Base-by-base conservation (phyloP, 2,329 filamentous ascomycete genomes). In the Harringtonia lauricola region DNA sequence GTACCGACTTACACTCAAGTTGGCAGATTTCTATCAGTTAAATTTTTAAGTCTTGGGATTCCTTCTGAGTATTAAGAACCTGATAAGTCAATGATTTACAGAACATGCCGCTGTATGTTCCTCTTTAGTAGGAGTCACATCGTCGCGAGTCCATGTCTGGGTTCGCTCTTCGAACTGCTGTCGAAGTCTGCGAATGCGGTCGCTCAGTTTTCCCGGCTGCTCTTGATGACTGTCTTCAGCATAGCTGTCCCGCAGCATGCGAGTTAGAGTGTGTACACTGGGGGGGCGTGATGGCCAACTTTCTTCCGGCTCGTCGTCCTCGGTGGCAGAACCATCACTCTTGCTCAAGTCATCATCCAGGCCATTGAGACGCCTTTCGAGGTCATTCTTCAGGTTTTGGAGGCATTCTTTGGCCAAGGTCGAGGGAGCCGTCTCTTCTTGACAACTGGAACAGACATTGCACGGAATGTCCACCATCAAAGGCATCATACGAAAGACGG, bases 111-210 rank as follows among this genome's bases (percentile, higher is more conserved):
- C n/a, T n/a, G n/a, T n/a, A n/a, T n/a, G n/a, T n/a, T n/a, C n/a
- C n/a, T n/a, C n/a, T n/a, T n/a, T n/a, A n/a, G n/a, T n/a, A n/a
- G n/a, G n/a, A n/a, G n/a, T n/a, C n/a, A n/a, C n/a, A n/a, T n/a
- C n/a, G n/a, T n/a, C n/a, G n/a, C n/a, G n/a, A n/a, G n/a, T 22
- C 47, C 45, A 49, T 1, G 30, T 9, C 40, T 47, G 29, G 14
- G 41, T 17, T 14, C 44, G 45, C 15, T 18, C 28, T 34, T 48
- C 46, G n/a, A 46, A 26, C n/a, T 48, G 44, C 19, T 45, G 19
- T 4, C 44, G 46, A 3, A 50, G 18, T 1, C 24, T 19, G 4
- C 48, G 46, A 26, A 50, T 43, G 17, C 38, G 39, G 8, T 14
- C 39, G 26, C 46, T 50, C 14, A 50, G 40, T 30, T 45, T 47